phyloP scores from a whole-genome alignment of 495 filamentous ascomycete genomes.

The Penicillium dipodomyicola region DNA sequence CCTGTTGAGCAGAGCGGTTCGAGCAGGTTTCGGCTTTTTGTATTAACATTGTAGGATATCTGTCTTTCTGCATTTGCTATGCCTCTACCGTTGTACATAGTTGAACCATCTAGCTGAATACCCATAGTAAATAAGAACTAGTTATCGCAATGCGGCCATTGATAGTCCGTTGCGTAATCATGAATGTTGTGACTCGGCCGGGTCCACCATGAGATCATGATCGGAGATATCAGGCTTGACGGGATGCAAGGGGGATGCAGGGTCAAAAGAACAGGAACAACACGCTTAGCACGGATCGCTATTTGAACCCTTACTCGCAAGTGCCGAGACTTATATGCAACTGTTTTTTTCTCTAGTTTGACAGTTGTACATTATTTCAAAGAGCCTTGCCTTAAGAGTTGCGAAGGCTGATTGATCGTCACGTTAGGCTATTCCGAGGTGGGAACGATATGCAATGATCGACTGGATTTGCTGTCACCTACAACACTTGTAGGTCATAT shows the following conservation, averaged over 20 bases:
- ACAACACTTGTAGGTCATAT: background rate
- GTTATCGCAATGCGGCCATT: background rate
- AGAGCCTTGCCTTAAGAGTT: background rate
- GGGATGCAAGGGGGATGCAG: slow-evolving; percentile 15
- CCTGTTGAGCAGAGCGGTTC: slow-evolving; percentile 14
- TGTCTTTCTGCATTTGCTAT: background rate
- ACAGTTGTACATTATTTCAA: background rate
- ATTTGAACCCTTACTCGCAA: background rate
- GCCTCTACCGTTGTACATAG: background rate
- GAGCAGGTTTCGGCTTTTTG: background rate
- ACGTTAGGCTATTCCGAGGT: background rate
- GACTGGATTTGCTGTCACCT: background rate
- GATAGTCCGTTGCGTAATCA: background rate
- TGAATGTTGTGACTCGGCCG: background rate
- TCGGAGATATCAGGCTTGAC: slow-evolving; percentile 5
- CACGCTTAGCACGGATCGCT: background rate
- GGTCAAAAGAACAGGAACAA: background rate
- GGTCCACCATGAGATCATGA: slow-evolving; percentile 17
- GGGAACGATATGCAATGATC: background rate
- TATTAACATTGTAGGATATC: background rate
- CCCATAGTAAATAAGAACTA: slow-evolving; percentile 4
- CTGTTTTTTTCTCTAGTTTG: slow-evolving; percentile 1
- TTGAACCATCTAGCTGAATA: background rate
- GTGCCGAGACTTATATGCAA: background rate
- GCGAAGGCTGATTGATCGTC: background rate